Percentiles rank a stretch among this genome's conserved stretches.
These are phyloP conservation scores for Globisporangium splendens DNA, from an alignment of 352 stramenopile genomes.

Conservation along the genomic window DNA sequence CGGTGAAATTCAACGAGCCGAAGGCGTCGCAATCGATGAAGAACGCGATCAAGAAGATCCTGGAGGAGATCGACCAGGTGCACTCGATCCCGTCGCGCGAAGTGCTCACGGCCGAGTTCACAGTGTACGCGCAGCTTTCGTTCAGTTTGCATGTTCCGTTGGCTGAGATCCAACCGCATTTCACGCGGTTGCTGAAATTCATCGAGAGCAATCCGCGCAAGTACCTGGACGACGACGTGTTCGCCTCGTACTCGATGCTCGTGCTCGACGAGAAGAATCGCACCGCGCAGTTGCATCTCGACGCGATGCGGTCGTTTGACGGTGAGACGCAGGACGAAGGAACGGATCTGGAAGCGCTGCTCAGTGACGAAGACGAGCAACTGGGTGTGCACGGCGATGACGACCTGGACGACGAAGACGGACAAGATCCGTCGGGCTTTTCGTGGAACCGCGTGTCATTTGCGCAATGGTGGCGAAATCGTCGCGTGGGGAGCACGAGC, in stretches of 20 bases:
- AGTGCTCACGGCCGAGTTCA: slow-evolving; percentile 88
- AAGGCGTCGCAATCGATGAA: slow-evolving; percentile 66
- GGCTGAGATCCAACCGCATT: slow-evolving; percentile 81
- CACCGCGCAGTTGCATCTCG: slow-evolving; percentile 4
- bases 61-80: slow-evolving; percentile 75
- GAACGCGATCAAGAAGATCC: slow-evolving; percentile 54
- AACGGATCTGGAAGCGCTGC: slow-evolving; percentile 54
- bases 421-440: slow-evolving; percentile 44
- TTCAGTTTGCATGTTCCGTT: slow-evolving; percentile 87
- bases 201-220: slow-evolving; percentile 88
- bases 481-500: slow-evolving; percentile 18
- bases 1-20: slow-evolving; percentile 91
- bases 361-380: slow-evolving; percentile 68
- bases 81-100: slow-evolving; percentile 79
- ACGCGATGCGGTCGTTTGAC: slow-evolving; percentile 27
- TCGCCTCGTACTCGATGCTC: slow-evolving; percentile 66
- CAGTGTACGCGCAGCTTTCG: slow-evolving; percentile 85
- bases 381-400: slow-evolving; percentile 17
- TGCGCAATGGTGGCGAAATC: slow-evolving; percentile 73
- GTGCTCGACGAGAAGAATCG: slow-evolving; percentile 65
- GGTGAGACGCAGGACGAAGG: slow-evolving; percentile 54
- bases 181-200: slow-evolving; percentile 77
- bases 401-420: slow-evolving; percentile 19
- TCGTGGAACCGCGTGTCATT: slow-evolving; percentile 76
- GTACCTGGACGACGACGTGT: slow-evolving; percentile 87